These are phyloP conservation scores for Skeletonema grethae DNA, from an alignment of 108 stramenopile species.

Conservation along the genomic window DNA sequence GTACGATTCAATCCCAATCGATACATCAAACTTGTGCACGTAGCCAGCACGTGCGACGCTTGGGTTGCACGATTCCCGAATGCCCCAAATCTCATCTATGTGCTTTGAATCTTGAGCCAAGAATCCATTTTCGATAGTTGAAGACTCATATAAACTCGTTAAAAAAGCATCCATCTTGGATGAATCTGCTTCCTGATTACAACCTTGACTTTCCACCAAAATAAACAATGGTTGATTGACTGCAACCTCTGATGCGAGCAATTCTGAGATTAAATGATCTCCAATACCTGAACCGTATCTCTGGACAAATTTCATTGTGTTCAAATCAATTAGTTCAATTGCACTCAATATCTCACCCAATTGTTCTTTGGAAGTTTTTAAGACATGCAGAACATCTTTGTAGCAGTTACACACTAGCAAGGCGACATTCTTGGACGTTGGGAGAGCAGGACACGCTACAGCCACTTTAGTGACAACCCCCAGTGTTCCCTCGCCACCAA, in stretches of 20 bases:
- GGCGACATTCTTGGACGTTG: conserved; percentile 71
- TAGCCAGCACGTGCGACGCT: conserved; percentile 61
- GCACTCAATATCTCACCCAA: conserved; percentile 91
- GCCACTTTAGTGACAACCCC: conserved; percentile 91
- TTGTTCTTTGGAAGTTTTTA: conserved; percentile 64
- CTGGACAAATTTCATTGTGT: conserved; percentile 62
- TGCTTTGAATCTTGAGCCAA: conserved; percentile 84
- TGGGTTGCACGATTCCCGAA: conserved; percentile 80
- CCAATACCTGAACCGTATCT: conserved; percentile 8
- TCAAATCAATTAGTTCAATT: conserved; percentile 89
- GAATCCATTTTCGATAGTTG: conserved; percentile 73
- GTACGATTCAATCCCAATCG: conserved; percentile 77
- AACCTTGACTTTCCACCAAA: conserved; percentile 92
- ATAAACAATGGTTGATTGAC: conserved; percentile 59
- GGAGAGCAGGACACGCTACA: conserved; percentile 50
- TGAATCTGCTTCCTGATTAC: conserved; percentile 74
- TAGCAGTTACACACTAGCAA: conserved; percentile 80
- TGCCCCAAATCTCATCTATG: conserved; percentile 69
- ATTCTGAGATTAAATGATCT: background rate
- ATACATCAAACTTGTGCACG: conserved; percentile 95
- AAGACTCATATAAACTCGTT: conserved; percentile 55
- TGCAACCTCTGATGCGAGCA: background rate
- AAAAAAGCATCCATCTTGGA: conserved; percentile 87
- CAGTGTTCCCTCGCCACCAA: conserved; percentile 96
- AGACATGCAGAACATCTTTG: conserved; percentile 53